A percentile compares a stretch with the other conserved stretches of the same genome.
Conservation (phyloP, 2,329 filamentous ascomycete genomes). For the Ustulina deusta region DNA sequence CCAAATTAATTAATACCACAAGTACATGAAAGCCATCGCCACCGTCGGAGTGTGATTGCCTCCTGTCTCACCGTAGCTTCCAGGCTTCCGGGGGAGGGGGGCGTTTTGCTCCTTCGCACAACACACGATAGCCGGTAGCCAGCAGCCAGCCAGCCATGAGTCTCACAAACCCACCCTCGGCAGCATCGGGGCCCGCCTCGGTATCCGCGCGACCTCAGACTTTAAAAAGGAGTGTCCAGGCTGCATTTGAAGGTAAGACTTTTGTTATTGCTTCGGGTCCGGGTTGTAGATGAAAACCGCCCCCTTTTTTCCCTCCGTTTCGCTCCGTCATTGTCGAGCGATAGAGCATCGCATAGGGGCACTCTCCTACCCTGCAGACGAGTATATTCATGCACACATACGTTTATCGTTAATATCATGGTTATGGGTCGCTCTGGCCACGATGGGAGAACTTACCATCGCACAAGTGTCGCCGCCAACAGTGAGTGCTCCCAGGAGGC, state of each 20-base stretch:
- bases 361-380: background rate
- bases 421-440: background rate
- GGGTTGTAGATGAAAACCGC: background rate
- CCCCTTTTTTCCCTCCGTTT: constrained; percentile 38
- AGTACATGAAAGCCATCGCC: background rate
- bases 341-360: background rate
- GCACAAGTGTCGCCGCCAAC: constrained; percentile 8
- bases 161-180: constrained; percentile 66
- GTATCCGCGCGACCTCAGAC: constrained; percentile 59
- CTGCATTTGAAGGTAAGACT: constrained; percentile 69
- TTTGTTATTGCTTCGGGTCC: constrained; percentile 4
- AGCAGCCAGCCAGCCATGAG: constrained; percentile 56
- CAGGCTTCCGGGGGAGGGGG: constrained; percentile 16
- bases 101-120: constrained; percentile 20
- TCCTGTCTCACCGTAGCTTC: constrained; percentile 24
- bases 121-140: constrained; percentile 12
- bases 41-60: background rate
- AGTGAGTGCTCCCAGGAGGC: constrained; percentile 18
- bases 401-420: background rate
- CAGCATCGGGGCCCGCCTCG: constrained; percentile 62
- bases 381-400: background rate
- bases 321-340: no score
- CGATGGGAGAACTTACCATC: constrained; percentile 11
- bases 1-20: background rate
- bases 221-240: constrained; percentile 70